These are phyloP conservation scores for Lecanicillium sp. DNA, from an alignment of 2,329 filamentous ascomycete species.

Conservation along the genomic window DNA sequence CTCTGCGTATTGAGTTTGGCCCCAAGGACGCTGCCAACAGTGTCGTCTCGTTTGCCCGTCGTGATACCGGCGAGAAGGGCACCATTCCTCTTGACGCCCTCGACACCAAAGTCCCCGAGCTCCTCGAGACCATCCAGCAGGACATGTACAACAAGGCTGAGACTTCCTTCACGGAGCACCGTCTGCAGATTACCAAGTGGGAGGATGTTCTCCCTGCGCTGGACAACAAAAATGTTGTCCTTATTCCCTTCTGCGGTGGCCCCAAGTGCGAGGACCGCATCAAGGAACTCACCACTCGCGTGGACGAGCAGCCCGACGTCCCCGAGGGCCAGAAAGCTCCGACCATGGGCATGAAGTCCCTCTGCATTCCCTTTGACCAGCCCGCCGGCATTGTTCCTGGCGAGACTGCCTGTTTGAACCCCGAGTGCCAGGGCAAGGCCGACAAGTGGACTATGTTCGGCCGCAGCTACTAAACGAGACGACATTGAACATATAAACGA, in stretches of 20 bases:
- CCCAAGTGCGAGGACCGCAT: constrained; percentile 85
- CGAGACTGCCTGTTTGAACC: constrained; percentile 87
- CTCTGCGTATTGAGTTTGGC: constrained; percentile 89
- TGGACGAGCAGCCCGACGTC: constrained; percentile 51
- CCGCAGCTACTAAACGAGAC: constrained; percentile 51
- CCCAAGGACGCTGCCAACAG: constrained; percentile 87
- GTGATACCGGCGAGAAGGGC: constrained; percentile 80
- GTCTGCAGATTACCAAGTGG: constrained; percentile 79
- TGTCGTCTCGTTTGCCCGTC: constrained; percentile 77
- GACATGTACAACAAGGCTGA: constrained; percentile 77
- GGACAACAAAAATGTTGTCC: constrained; percentile 84
- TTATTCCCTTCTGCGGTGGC: constrained; percentile 85
- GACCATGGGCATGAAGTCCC: constrained; percentile 62
- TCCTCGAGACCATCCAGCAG: constrained; percentile 84
- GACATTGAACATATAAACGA: background rate
- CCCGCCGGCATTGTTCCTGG: constrained; percentile 71
- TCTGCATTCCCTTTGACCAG: constrained; percentile 75
- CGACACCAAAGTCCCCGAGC: constrained; percentile 63
- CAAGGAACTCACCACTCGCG: constrained; percentile 83
- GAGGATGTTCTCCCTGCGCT: constrained; percentile 84
- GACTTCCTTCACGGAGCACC: constrained; percentile 70
- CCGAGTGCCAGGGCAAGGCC: constrained; percentile 70
- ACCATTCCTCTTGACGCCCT: constrained; percentile 72
- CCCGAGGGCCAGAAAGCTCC: constrained; percentile 49
- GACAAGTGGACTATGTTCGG: constrained; percentile 93